Base-by-base conservation (phyloP, 495 filamentous ascomycete genomes). In the Lasiosphaeriaceae sp. region DNA sequence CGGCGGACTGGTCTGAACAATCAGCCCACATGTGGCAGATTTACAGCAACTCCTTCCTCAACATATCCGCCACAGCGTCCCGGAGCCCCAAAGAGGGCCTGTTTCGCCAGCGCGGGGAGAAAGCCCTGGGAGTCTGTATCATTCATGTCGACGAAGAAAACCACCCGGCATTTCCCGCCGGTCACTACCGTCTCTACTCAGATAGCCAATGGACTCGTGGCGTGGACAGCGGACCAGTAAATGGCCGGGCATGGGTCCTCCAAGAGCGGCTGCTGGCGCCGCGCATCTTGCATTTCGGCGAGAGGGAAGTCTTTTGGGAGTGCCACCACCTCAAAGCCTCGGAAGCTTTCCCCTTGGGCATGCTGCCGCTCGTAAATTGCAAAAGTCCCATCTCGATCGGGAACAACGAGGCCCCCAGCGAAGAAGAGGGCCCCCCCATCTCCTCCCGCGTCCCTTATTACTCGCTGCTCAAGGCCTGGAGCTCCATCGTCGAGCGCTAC, bases 221-320 rank as follows among this genome's bases (percentile, higher is more conserved):
- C 37, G 26, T 12, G 17, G 11, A 34, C 22, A 0, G n/a, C 12
- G 2, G 21, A 2, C 41, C 52, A 2, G 56, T 69, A 1, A 50
- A 56, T 44, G 53, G 44, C 16, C 54, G 70, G 8, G 66, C 59
- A 3, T 71, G 69, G 70, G 66, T 60, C 11, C 39, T 66, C 12
- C 69, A 72, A 49, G 69, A 72, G 53, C 64, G 63, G 11, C n/a
- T 71, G 11, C 56, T 72, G 4, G 20, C 69, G 1, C 57, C 62
- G 1, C 56, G 70, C 0, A 54, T 55, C 2, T 35, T 72, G 16
- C 37, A 60, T 16, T 72, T 64, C 47, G 49, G 50, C 34, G 3
- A 14, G 4, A 22, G 37, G 8, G 54, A 71, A 26, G 22, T 72
- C n/a, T 57, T 58, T 26, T 72, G 69, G 69, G 60, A 72, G 55